Evolutionary conservation across 2,329 filamentous ascomycete genomes (phyloP), one percentile per base, ranked within the genome.

Genomic region (Trichophyton equinum): DNA sequence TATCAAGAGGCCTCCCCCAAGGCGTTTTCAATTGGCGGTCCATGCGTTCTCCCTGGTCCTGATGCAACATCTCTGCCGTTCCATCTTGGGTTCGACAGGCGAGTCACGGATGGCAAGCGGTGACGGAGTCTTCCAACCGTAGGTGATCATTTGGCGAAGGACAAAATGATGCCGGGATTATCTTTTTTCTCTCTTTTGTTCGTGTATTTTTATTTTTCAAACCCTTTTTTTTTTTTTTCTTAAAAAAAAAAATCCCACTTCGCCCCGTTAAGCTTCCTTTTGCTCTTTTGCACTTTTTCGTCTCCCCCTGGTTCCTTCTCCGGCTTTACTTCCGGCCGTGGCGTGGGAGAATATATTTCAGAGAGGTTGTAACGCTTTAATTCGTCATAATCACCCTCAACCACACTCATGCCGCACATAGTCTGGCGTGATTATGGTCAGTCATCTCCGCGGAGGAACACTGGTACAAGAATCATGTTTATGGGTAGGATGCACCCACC

Each of bases 351-450:
- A 65, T 81, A 83, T 59, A 86, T 78, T 69, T 86, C 84, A 49
- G 82, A 79, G 56, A 86, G 70, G 68, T 86, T 86, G 71, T 79
- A 86, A 60, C 80, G 77, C 71, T 84, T 86, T 64, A 86, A 74
- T 64, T 76, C 72, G 60, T 86, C 83, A 65, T 81, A 86, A 64
- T 83, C 81, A 59, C 76, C 72, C 20, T 78, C 79, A 3, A 85
- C 81, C 7, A 86, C 82, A 64, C 82, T 84, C 77, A 86, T 83
- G 20, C 84, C 83, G 62, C 83, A 79, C 8, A 85, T 71, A 65
- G 84, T 85, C 83, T 85, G 22, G 40, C 40, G 40, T 44, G 6
- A 15, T 57, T 60, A 46, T 53, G n/a, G 57, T 61, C 25, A 64
- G 60, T 15, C 36, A 58, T 61, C 27, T 49, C 40, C 46, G 30